A percentile compares a stretch with the other conserved stretches of the same genome.
These are phyloP conservation scores for Fusarium oxysporum DNA, from an alignment of 2,329 filamentous ascomycete species.

Conservation along the genomic window DNA sequence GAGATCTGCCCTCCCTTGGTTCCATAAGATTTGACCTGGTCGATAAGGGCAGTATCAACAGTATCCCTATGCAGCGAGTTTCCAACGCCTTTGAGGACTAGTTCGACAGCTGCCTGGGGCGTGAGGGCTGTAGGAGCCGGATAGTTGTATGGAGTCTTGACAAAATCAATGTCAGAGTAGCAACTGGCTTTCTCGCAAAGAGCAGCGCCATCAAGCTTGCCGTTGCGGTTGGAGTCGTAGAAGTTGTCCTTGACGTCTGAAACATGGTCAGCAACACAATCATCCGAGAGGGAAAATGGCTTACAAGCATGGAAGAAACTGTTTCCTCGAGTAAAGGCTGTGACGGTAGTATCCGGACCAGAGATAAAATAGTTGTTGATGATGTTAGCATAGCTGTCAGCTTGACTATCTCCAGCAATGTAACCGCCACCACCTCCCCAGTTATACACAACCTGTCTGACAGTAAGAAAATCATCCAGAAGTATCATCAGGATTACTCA, in stretches of 20 bases:
- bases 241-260: constrained; percentile 62
- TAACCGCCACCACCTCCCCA: constrained; percentile 66
- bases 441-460: constrained; percentile 62
- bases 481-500: not conserved
- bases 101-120: constrained; percentile 54
- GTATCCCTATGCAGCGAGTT: constrained; percentile 58
- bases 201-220: constrained; percentile 59
- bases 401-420: constrained; percentile 63
- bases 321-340: constrained; percentile 67
- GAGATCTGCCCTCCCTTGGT: constrained; percentile 58
- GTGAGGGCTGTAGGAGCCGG: constrained; percentile 55
- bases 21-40: constrained; percentile 59
- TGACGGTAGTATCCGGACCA: constrained; percentile 61
- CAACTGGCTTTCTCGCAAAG: constrained; percentile 56
- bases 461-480: not conserved
- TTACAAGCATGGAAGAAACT: constrained; percentile 62
- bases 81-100: constrained; percentile 55
- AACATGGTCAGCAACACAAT: not conserved
- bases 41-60: constrained; percentile 57
- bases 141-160: constrained; percentile 55
- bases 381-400: constrained; percentile 62
- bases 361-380: constrained; percentile 69
- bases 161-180: constrained; percentile 61
- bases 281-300: not conserved
- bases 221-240: constrained; percentile 62